Evolutionary conservation across 176 grass and related monocot species (phyloP).

Genomic region (Lolium multiflorum): DNA sequence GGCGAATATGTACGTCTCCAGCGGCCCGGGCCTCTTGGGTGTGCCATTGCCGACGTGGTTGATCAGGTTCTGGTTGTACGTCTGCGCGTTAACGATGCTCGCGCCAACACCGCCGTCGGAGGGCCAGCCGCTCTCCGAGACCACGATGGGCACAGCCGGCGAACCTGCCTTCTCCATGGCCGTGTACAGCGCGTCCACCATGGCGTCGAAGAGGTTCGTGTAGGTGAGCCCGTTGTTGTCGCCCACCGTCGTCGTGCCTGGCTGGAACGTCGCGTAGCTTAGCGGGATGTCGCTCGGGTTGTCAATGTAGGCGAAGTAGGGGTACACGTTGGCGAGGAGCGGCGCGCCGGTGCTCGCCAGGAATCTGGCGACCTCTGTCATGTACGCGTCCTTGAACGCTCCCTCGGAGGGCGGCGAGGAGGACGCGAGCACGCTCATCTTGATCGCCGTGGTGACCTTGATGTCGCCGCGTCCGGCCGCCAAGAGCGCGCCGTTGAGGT

Average conservation of each 20-base stretch:
- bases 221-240: slow-evolving; percentile 39
- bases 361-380: slow-evolving; percentile 28
- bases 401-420: slow-evolving; percentile 44
- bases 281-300: not conserved
- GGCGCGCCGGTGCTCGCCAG: slow-evolving; percentile 30
- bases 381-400: slow-evolving; percentile 5
- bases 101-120: slow-evolving; percentile 68
- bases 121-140: slow-evolving; percentile 95
- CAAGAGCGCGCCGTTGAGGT: slow-evolving; percentile 63
- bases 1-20: slow-evolving; percentile 89
- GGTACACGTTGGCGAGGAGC: slow-evolving; percentile 56
- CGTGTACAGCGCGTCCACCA: slow-evolving; percentile 46
- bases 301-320: slow-evolving; percentile 36
- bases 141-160: slow-evolving; percentile 54
- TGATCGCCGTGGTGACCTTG: slow-evolving; percentile 50
- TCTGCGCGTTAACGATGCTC: slow-evolving; percentile 62
- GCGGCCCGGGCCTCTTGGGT: slow-evolving; percentile 54
- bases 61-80: slow-evolving; percentile 83
- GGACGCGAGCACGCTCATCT: not conserved
- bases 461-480: slow-evolving; percentile 60
- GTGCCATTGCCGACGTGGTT: slow-evolving; percentile 59
- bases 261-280: slow-evolving; percentile 39
- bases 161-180: slow-evolving; percentile 77
- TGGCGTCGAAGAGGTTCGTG: slow-evolving; percentile 63
- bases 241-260: not conserved